These are phyloP conservation scores for Gliomastix tumulicola DNA, from an alignment of 2,329 filamentous ascomycete genomes.

Conservation along the genomic window DNA sequence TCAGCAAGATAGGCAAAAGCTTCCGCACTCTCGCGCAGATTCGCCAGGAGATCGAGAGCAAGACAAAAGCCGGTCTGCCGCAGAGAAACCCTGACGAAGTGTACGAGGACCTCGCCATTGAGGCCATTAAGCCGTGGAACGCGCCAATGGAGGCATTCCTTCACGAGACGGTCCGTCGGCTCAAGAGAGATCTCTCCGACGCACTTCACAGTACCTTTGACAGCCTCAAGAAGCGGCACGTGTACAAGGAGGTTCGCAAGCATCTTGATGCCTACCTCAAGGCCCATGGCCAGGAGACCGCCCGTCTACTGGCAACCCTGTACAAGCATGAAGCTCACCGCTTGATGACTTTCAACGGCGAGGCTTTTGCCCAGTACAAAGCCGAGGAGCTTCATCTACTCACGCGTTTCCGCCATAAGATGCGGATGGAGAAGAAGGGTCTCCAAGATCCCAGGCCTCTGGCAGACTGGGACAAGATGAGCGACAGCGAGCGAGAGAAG, in stretches of 20 bases:
- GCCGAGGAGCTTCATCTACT: slow-evolving; percentile 38
- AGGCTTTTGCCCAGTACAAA: slow-evolving; percentile 37
- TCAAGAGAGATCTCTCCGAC: slow-evolving; percentile 36
- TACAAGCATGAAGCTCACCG: slow-evolving; percentile 46
- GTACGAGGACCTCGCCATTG: slow-evolving; percentile 48
- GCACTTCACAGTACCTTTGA: slow-evolving; percentile 42
- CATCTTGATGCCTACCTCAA: slow-evolving; percentile 37
- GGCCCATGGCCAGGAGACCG: slow-evolving; percentile 25
- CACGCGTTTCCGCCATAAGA: slow-evolving; percentile 38
- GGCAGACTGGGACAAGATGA: slow-evolving; percentile 35
- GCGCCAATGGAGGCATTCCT: slow-evolving; percentile 43
- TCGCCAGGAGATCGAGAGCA: slow-evolving; percentile 43
- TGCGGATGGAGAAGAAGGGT: slow-evolving; percentile 34
- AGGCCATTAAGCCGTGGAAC: slow-evolving; percentile 53
- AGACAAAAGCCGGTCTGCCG: slow-evolving; percentile 50
- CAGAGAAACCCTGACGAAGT: slow-evolving; percentile 53
- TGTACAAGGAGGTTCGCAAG: slow-evolving; percentile 39
- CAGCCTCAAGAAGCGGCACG: slow-evolving; percentile 34
- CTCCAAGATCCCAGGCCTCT: slow-evolving; percentile 20
- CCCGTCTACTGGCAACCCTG: slow-evolving; percentile 30
- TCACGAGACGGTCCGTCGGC: slow-evolving; percentile 35
- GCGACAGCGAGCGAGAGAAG: slow-evolving; percentile 36
- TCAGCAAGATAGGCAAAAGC: slow-evolving; percentile 26
- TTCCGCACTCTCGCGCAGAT: slow-evolving; percentile 44
- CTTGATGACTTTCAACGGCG: slow-evolving; percentile 50